Percentiles rank a stretch among this genome's conserved stretches.
These are phyloP conservation scores for Kurtzmaniella quercitrusa DNA, from an alignment of 1,139 yeast species.

Conservation along the genomic window DNA sequence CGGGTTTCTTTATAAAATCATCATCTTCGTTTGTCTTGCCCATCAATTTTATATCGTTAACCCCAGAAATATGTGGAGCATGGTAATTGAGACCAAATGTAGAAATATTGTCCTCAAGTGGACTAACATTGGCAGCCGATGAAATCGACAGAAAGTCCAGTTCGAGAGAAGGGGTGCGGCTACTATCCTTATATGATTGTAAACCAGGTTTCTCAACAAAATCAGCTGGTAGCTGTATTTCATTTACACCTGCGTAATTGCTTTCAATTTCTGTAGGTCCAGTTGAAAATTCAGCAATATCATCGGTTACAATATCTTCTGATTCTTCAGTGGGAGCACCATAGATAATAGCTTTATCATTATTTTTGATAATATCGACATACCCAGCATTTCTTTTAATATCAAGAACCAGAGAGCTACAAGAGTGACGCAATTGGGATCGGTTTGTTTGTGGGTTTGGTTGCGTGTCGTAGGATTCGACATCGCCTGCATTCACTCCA, in stretches of 20 bases:
- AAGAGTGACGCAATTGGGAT: not conserved
- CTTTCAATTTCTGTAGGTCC: not conserved
- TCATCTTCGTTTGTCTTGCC: conserved; percentile 2
- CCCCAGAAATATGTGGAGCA: not conserved
- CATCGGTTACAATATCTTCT: not conserved
- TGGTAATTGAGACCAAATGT: not conserved
- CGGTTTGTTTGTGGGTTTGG: not conserved
- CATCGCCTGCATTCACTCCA: not conserved
- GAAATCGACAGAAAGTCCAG: not conserved
- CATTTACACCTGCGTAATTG: not conserved
- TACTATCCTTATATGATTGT: not conserved
- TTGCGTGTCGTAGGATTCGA: not conserved
- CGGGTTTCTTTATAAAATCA: conserved; percentile 3
- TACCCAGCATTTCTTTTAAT: not conserved
- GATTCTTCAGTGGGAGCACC: not conserved
- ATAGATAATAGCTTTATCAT: too few species aligned
- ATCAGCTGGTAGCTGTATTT: not conserved
- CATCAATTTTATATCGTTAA: not conserved
- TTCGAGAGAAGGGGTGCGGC: not conserved
- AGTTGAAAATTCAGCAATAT: not conserved
- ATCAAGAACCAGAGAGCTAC: not conserved
- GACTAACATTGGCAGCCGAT: not conserved
- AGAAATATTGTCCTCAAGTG: not conserved
- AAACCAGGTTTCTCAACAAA: not conserved
- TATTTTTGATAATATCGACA: not conserved